Conservation (phyloP, 2,329 filamentous ascomycete species). For the Diaporthe destruens region DNA sequence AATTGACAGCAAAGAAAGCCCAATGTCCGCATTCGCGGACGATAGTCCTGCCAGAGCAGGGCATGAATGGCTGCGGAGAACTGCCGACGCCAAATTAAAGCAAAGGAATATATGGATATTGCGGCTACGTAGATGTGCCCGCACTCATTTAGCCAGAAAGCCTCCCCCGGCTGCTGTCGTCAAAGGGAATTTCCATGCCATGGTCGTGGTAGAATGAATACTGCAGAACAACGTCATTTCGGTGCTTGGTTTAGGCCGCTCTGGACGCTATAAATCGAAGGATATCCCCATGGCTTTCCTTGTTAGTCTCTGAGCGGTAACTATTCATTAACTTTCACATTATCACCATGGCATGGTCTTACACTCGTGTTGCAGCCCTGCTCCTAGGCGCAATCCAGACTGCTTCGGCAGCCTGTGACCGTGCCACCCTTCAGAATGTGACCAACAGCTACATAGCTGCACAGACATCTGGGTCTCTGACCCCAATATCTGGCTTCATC, state of each 20-base stretch:
- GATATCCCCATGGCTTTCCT: background rate
- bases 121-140: conserved; percentile 3
- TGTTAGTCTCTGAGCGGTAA: background rate
- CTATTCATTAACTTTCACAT: background rate
- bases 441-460: conserved; percentile 45
- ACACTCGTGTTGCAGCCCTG: background rate
- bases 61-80: conserved; percentile 22
- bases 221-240: background rate
- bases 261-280: background rate
- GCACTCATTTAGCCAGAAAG: conserved; percentile 30
- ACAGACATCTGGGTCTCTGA: conserved; percentile 44
- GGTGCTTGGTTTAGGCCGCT: background rate
- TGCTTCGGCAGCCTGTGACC: conserved; percentile 41
- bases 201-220: background rate
- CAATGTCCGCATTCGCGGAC: background rate
- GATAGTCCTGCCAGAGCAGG: background rate
- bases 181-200: too few relatives aligned
- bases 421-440: conserved; percentile 42
- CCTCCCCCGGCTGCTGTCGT: background rate
- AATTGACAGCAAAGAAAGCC: background rate
- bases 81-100: conserved; percentile 7
- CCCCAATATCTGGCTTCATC: conserved; percentile 38
- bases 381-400: background rate
- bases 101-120: conserved; percentile 10
- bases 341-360: background rate